Evolutionary conservation across 1,139 yeast species (phyloP).

Genomic region (Zygosaccharomyces sapae): DNA sequence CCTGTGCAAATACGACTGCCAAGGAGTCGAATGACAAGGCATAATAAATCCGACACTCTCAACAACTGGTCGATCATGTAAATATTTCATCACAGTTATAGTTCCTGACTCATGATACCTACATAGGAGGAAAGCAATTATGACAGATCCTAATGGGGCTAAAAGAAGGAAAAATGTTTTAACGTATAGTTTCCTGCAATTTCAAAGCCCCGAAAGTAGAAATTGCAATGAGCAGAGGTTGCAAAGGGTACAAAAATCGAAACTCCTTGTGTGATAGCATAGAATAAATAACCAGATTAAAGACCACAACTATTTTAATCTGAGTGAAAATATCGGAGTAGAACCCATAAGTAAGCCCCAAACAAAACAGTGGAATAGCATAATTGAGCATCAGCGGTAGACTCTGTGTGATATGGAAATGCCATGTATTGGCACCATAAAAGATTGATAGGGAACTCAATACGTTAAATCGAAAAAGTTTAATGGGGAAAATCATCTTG

Average conservation of each 20-base stretch:
- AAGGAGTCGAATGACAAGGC: conserved; percentile 97
- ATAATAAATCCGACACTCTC: conserved; percentile 70
- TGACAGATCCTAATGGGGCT: conserved; percentile 37
- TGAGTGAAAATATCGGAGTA: conserved; percentile 9
- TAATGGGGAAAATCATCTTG: conserved; percentile 50
- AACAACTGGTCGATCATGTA: conserved; percentile 45
- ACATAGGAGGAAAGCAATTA: conserved; percentile 35
- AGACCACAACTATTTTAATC: conserved; percentile 34
- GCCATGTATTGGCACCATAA: conserved; percentile 84
- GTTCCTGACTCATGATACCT: conserved; percentile 80
- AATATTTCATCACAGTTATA: conserved; percentile 55
- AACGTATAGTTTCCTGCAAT: conserved; percentile 6
- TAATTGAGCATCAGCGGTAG: conserved; percentile 70
- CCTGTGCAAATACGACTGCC: conserved; percentile 80
- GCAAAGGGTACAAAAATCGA: conserved; percentile 80
- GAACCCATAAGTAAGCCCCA: conserved; percentile 37
- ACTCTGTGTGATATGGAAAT: conserved; percentile 79
- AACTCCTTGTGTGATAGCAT: conserved; percentile 80
- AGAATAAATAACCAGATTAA: conserved; percentile 56
- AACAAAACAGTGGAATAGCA: conserved; percentile 56
- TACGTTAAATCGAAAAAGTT: conserved; percentile 76
- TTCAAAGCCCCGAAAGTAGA: conserved; percentile 37
- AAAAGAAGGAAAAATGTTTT: conserved; percentile 12
- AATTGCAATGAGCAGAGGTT: conserved; percentile 60
- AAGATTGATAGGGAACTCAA: conserved; percentile 68